Base-by-base conservation (phyloP, 768 basidiomycete genomes). In the Tulasnella sp. region DNA sequence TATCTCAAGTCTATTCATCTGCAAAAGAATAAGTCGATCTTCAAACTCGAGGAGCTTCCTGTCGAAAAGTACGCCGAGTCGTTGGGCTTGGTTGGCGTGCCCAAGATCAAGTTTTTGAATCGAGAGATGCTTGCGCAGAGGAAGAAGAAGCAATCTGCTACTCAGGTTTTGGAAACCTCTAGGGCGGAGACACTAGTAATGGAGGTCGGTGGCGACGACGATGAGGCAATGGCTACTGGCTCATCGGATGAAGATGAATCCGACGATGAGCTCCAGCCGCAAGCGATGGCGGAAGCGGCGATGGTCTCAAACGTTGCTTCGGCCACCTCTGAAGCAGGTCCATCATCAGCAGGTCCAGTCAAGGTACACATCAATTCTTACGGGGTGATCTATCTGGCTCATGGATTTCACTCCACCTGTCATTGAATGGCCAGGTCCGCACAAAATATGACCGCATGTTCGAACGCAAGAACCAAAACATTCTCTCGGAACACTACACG, bases 391-490 rank as follows among this genome's bases (percentile, higher is more conserved):
- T 43, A 62, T 15, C 47, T n/a, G n/a, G 47, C 19, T 5, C 47
- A 48, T n/a, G 7, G n/a, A 5, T 48, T 5, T 7, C 5, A 7
- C 21, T 48, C n/a, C 47, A 5, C 19, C 5, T n/a, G 19, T 48
- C 45, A 5, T 5, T 48, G 15, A 24, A 11, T 19, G 23, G 11
- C 30, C 30, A 58, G 56, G 56, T 58, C n/a, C 44, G 56, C 15
- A 97, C 95, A 2, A 97, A 95, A 73, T 96, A 97, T 70, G 95
- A 97, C 71, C 82, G 90, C 54, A 97, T 99, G 93, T 98, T 97
- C 69, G 87, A 88, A 68, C 82, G 94, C 59, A 95, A 90, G 70
- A 97, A 96, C 69, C 94, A 96, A 70, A 85, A 83, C 64, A 84
- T 97, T 51, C 78, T 97, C 30, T 91, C 93, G 0, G 81, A 84